Conservation (phyloP, 1,284 basidiomycete species). For the Fomitopsis schrenkii region DNA sequence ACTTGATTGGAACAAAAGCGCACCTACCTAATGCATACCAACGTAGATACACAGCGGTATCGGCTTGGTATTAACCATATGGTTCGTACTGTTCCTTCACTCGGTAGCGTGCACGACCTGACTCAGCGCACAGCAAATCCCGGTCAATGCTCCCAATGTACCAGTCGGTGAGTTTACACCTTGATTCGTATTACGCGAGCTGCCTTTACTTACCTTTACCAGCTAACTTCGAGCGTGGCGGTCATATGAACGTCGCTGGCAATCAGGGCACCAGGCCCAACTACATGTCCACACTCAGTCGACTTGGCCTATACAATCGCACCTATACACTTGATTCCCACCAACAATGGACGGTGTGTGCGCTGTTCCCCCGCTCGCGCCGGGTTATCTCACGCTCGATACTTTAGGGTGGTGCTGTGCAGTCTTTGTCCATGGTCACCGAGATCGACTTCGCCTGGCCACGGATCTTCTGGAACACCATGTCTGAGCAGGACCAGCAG, state of each 20-base stretch:
- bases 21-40: background rate
- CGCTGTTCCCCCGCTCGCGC: background rate
- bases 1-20: background rate
- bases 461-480: constrained; percentile 34
- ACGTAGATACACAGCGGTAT: constrained; percentile 31
- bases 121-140: constrained; percentile 21
- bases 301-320: constrained; percentile 30
- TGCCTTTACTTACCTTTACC: constrained; percentile 2
- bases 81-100: constrained; percentile 7
- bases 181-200: too few species aligned
- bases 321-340: constrained; percentile 32
- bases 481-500: constrained; percentile 32
- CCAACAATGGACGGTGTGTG: constrained; percentile 29
- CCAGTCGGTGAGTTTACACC: constrained; percentile 17
- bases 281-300: constrained; percentile 24
- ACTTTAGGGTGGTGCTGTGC: constrained; percentile 28
- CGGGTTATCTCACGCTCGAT: background rate
- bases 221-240: constrained; percentile 39
- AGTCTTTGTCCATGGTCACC: constrained; percentile 27
- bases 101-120: background rate
- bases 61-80: constrained; percentile 38
- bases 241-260: constrained; percentile 24
- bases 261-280: constrained; percentile 28
- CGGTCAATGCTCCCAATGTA: constrained; percentile 23
- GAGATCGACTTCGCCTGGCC: constrained; percentile 43